Base-by-base conservation (phyloP, 164 flowering plant species). In the Aristolochia fimbriata region DNA sequence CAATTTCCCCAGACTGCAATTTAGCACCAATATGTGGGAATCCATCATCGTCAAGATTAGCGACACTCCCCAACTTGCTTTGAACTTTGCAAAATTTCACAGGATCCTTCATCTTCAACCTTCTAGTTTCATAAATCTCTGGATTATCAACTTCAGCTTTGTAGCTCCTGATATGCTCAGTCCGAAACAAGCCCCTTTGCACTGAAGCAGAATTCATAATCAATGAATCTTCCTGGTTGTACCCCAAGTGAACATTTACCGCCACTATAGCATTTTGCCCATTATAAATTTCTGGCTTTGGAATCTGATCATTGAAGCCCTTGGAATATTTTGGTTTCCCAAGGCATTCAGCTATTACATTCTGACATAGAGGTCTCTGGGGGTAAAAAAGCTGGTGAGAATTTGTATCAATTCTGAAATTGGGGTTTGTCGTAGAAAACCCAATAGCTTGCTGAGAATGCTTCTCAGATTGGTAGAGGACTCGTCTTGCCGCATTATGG, bases 181-280 rank as follows among this genome's bases (percentile, higher is more conserved):
- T 62, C 7, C 97, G 74, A 55, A 90, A 93, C 97, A 93, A 86
- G 0, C 97, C 98, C n/a, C 98, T 93, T 62, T 93, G 88, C 55
- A 90, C 45, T 17, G 98, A 93, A 54, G 98, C 87, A 19, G 78
- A 79, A 66, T 90, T 93, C 94, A 93, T 84, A 2, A 93, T 97
- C 62, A 93, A 46, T 11, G 97, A 90, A 70, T 93, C 97, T 67
- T 93, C 98, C 71, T 93, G 98, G 68, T 93, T 93, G 74, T 80
- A 93, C 8, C 98, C 98, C 11, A 78, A 74, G 63, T 93, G 97
- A 33, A 87, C 98, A 72, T 93, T 90, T 12, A 93, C 94, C 1
- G 97, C 97, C 50, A 93, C 94, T 58, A 93, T 84, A 30, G 94
- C 96, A 79, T 79, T 83, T 76, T 93, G 98, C 10, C 98, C 97